phyloP scores from a whole-genome alignment of 2,329 filamentous ascomycete species.

The Aspergillus sp. region DNA sequence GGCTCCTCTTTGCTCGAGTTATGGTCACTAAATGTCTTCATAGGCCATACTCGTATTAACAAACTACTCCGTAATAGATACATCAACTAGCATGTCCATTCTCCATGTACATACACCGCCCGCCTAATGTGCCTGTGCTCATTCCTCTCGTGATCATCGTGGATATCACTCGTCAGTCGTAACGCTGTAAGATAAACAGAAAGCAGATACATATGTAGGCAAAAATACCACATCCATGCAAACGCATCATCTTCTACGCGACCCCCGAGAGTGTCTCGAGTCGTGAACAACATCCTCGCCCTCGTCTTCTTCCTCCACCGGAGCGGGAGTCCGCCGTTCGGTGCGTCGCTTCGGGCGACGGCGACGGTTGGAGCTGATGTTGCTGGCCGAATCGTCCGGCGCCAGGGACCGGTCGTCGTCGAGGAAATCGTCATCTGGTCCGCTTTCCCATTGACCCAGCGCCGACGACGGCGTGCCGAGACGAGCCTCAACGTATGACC shows the following conservation, averaged over 20 bases:
- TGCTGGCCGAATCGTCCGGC: conserved; percentile 50
- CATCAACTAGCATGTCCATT: conserved; percentile 1
- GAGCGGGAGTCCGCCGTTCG: conserved; percentile 48
- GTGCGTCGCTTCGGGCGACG: conserved; percentile 46
- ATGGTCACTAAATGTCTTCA: no score
- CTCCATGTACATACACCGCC: conserved; percentile 6
- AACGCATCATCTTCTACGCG: conserved; percentile 1
- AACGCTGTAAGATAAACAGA: conserved; percentile 2
- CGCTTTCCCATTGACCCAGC: conserved; percentile 36
- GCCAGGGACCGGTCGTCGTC: conserved; percentile 46
- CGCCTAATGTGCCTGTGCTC: no score
- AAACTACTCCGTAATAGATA: not conserved
- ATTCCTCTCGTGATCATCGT: not conserved
- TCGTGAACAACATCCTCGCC: conserved; percentile 27
- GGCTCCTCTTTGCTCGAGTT: no score
- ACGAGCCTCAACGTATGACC: conserved; percentile 40
- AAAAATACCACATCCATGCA: not conserved
- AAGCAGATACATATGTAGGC: not conserved
- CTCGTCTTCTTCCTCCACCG: conserved; percentile 49
- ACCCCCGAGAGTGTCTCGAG: conserved; percentile 14
- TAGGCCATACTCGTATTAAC: no score
- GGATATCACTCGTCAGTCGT: conserved; percentile 5
- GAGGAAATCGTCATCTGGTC: conserved; percentile 44
- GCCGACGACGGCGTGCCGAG: conserved; percentile 42
- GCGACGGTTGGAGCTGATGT: conserved; percentile 45